Evolutionary conservation across 768 basidiomycete species (phyloP).

Genomic region (Boletus bicolor): DNA sequence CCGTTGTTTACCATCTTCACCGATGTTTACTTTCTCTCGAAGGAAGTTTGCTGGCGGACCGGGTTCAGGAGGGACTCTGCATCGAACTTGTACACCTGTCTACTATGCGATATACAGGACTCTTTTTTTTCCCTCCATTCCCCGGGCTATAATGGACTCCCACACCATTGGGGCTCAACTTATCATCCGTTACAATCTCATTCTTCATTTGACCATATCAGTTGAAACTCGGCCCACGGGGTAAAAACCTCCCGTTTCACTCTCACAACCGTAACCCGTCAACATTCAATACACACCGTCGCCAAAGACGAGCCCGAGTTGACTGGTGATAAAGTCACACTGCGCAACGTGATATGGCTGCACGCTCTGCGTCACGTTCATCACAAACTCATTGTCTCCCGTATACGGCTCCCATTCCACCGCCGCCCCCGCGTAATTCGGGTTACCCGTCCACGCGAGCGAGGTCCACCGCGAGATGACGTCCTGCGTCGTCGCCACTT

Average conservation of each 20-base stretch:
- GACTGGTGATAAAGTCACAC: constrained; percentile 3
- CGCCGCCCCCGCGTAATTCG: constrained; percentile 9
- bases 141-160: background rate
- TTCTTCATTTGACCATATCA: background rate
- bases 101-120: background rate
- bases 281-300: background rate
- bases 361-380: background rate
- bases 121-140: no score
- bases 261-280: no score
- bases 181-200: background rate
- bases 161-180: background rate
- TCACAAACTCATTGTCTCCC: constrained; percentile 6
- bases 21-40: background rate
- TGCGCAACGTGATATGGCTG: constrained; percentile 1
- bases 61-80: background rate
- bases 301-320: constrained; percentile 7
- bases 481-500: constrained; percentile 1
- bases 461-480: constrained; percentile 3
- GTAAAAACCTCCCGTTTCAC: no score
- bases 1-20: background rate
- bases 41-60: constrained; percentile 11
- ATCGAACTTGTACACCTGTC: no score
- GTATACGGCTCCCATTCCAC: constrained; percentile 5
- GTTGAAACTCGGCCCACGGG: background rate
- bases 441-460: constrained; percentile 6